Evolutionary conservation across 345 rosid species (phyloP).

Genomic region (Hypericum perforatum): DNA sequence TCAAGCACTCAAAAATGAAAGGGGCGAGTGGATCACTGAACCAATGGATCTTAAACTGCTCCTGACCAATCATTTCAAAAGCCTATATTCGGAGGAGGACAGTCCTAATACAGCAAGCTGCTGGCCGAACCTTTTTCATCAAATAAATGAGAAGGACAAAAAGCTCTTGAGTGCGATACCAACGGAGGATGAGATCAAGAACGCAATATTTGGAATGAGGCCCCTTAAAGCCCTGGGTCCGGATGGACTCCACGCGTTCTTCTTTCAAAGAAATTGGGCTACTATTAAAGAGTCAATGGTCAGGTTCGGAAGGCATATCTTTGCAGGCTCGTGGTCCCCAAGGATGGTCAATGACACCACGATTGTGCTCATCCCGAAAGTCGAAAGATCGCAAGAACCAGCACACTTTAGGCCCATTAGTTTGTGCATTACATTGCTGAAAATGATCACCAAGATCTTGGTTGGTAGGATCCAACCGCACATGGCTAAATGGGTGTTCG

Average conservation of each 20-base stretch:
- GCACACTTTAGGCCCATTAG: too few species aligned
- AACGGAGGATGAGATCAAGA: neutral
- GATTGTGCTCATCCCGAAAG: neutral
- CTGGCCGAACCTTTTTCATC: neutral
- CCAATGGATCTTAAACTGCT: neutral
- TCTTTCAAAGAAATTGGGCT: neutral
- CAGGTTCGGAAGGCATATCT: neutral
- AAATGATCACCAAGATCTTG: too few species aligned
- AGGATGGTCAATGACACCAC: neutral
- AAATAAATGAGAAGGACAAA: too few species aligned
- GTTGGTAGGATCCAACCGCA: too few species aligned
- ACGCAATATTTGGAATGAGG: neutral
- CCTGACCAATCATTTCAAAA: neutral
- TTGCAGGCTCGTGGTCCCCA: neutral
- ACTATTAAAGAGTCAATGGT: neutral
- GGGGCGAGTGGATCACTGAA: neutral
- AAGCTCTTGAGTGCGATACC: neutral
- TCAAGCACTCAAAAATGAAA: neutral
- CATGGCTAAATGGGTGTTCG: too few species aligned
- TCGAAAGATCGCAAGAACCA: too few species aligned
- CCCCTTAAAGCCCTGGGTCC: neutral
- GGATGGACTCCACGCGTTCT: too few species aligned
- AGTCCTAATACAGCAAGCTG: neutral
- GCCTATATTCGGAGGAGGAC: neutral
- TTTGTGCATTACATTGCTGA: too few species aligned